Conservation (phyloP, 495 filamentous ascomycete genomes). For the Xylaria palmicola region DNA sequence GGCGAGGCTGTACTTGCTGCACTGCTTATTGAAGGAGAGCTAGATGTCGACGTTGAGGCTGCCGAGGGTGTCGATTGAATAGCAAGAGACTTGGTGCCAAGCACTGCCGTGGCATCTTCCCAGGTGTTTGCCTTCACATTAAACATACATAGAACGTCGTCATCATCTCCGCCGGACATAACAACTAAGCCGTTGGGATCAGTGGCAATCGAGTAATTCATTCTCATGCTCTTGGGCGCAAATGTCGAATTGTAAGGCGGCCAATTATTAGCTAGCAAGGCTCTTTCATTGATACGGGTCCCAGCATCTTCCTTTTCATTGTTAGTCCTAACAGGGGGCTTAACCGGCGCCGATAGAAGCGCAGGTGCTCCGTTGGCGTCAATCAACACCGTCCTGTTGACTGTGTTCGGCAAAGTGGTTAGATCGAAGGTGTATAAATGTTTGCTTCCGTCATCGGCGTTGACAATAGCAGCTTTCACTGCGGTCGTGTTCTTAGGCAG, state of each 20-base stretch:
- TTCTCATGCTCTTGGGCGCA: slow-evolving; percentile 60
- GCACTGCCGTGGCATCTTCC: slow-evolving; percentile 69
- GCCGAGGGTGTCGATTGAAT: slow-evolving; percentile 37
- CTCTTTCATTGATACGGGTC: slow-evolving; percentile 25
- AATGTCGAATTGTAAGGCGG: slow-evolving; percentile 74
- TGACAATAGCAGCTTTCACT: slow-evolving; percentile 62
- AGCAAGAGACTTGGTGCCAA: slow-evolving; percentile 46
- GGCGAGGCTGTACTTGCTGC: slow-evolving; percentile 15
- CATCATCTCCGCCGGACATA: slow-evolving; percentile 69
- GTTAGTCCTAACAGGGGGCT: slow-evolving; percentile 8
- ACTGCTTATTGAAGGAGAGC: not conserved
- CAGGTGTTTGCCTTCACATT: slow-evolving; percentile 76
- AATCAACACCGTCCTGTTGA: slow-evolving; percentile 62
- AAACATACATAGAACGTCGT: slow-evolving; percentile 73
- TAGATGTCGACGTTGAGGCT: slow-evolving; percentile 36
- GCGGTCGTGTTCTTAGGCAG: slow-evolving; percentile 51
- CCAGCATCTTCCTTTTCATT: not conserved
- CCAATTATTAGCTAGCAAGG: slow-evolving; percentile 59
- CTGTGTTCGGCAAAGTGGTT: slow-evolving; percentile 70
- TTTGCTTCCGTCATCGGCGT: slow-evolving; percentile 75
- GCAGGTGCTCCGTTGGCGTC: slow-evolving; percentile 45
- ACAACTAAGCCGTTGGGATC: slow-evolving; percentile 65
- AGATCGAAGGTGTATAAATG: slow-evolving; percentile 81
- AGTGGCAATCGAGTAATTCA: slow-evolving; percentile 44
- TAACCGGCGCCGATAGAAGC: slow-evolving; percentile 38